Base-by-base conservation (phyloP, 2,329 filamentous ascomycete genomes). In the Hyphodiscus sp. region DNA sequence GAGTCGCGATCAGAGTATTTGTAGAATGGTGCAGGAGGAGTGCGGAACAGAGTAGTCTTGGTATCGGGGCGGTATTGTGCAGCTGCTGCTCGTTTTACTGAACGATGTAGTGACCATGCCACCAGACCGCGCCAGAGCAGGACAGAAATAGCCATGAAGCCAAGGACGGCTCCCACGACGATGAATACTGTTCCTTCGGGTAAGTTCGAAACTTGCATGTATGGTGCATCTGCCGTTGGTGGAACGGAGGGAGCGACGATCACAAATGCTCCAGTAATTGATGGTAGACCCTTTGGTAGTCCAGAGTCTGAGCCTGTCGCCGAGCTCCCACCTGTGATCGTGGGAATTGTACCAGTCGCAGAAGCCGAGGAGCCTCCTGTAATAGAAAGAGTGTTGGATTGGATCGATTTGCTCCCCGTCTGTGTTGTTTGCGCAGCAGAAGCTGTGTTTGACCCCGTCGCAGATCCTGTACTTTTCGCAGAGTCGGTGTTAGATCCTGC, bases 161-260 rank as follows among this genome's bases (percentile, higher is more conserved):
- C 94, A 7, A 99, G 80, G 26, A 90, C 86, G 23, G 91, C 87
- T 45, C 94, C 94, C 1, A 97, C 94, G 20, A 85, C 87, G 64
- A 99, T 99, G 74, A 99, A 99, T 55, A 99, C 87, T 3, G 92
- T 96, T 51, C 94, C 94, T 65, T 97, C 88, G 2, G 94, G 94
- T 11, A 91, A 77, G 50, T 73, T 85, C 0, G 91, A 95, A 65
- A 86, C 84, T 67, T 91, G 86, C 89, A 97, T 96, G 68, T 89
- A 99, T 16, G 92, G 91, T 5, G 94, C 94, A 65, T 86, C 82
- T 41, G 81, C 78, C 2, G 89, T 96, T 23, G 91, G 87, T 8
- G 94, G 94, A 2, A 97, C 85, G 23, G 83, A 80, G 3, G 90
- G 77, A 1, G 87, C 73, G 5, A 91, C 88, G 59, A 87, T 87